phyloP scores from a whole-genome alignment of 2,329 filamentous ascomycete species.

The Magnaporthiopsis poae region DNA sequence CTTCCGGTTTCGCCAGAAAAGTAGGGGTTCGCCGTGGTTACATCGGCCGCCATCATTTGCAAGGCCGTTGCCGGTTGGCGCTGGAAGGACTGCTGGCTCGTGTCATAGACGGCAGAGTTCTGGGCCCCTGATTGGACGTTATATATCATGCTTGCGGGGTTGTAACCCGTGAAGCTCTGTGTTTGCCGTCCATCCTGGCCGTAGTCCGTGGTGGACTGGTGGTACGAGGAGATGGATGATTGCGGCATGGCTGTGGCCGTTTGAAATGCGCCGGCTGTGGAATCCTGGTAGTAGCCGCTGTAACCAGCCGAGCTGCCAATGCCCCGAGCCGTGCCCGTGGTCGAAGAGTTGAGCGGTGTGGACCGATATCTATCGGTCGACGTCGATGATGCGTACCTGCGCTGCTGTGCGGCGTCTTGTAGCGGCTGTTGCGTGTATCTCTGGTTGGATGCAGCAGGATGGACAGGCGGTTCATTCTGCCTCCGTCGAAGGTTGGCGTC shows the following conservation, averaged over 20 bases:
- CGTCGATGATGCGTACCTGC: conserved; percentile 33
- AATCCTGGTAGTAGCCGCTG: conserved; percentile 50
- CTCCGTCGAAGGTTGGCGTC: conserved; percentile 62
- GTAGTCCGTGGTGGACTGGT: conserved; percentile 51
- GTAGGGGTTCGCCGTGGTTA: conserved; percentile 61
- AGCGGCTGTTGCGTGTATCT: conserved; percentile 35
- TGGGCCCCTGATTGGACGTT: conserved; percentile 57
- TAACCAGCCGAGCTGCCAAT: conserved; percentile 49
- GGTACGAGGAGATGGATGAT: conserved; percentile 41
- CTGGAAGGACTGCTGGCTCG: conserved; percentile 62
- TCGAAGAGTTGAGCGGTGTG: conserved; percentile 38
- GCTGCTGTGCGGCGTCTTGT: conserved; percentile 40
- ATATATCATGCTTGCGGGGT: conserved; percentile 68
- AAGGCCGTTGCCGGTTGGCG: conserved; percentile 63
- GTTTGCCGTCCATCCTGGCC: conserved; percentile 49
- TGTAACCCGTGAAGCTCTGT: conserved; percentile 49
- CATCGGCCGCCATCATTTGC: conserved; percentile 58
- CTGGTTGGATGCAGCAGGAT: conserved; percentile 44
- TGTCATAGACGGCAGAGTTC: conserved; percentile 59
- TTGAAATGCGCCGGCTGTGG: conserved; percentile 37
- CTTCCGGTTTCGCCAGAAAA: conserved; percentile 58
- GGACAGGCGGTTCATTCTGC: conserved; percentile 63
- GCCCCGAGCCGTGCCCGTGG: conserved; percentile 29
- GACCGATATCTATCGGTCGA: conserved; percentile 31
- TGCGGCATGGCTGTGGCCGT: conserved; percentile 47